Evolutionary conservation across 768 basidiomycete genomes (phyloP), one percentile per base, ranked within the genome.

Genomic region (Hortiboletus flavorubellus): DNA sequence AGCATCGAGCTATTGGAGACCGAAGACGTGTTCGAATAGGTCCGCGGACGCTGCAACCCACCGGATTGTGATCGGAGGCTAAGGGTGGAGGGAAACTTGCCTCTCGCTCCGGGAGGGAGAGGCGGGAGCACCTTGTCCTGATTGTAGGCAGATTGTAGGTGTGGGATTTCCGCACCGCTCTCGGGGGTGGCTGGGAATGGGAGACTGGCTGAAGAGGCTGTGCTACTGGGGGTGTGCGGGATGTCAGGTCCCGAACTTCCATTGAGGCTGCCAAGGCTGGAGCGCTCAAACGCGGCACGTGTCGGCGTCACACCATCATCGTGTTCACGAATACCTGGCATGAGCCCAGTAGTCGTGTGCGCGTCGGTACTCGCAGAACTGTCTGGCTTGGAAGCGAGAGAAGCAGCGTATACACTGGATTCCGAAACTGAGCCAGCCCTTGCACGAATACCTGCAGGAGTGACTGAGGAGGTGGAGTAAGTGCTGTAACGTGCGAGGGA

Each of bases 101-200:
- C 52, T 43, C 45, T 62, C 4, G 3, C 12, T 2, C 23, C 5
- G 0, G 55, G 21, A 46, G 72, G 67, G n/a, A 73, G 60, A 31
- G 72, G 69, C 0, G 72, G 72, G 7, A 73, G 66, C 0, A 53
- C 51, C 58, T 73, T 73, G 51, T 73, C 69, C 14, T 66, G 59
- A 26, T 71, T 54, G 34, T 59, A 61, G 0, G 18, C 3, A 14
- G 53, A 14, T 2, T 56, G 61, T 0, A 47, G 40, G 10, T 56
- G 61, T 8, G 55, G 12, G 3, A 59, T 49, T 2, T 57, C 68
- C 39, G 64, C 64, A 5, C 55, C 52, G 39, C 67, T 64, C 58
- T 69, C 59, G 1, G 67, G 65, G 0, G 70, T 70, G 4, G 56
- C 59, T 7, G 69, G 69, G 37, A 72, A 72, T 1, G 69, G 56